These are phyloP conservation scores for Coemansia sp. DNA, from an alignment of 192 early-diverging fungal species.

Conservation along the genomic window DNA sequence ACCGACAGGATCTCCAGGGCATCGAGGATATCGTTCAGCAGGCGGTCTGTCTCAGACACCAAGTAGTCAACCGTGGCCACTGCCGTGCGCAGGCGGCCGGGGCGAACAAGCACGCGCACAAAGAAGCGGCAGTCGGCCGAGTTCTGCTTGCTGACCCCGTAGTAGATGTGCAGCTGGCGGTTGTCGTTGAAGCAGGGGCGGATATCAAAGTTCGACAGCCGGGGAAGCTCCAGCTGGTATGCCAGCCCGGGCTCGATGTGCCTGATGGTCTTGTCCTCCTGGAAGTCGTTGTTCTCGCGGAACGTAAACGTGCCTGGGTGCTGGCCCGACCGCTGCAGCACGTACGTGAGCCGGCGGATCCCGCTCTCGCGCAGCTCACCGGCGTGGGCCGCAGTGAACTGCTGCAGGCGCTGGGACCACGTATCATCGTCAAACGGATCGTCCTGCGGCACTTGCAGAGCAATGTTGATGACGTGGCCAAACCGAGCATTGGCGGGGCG, in stretches of 20 bases:
- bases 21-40: conserved; percentile 92
- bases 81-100: conserved; percentile 75
- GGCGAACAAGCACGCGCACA: conserved; percentile 93
- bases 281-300: conserved; percentile 80
- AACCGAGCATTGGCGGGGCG: conserved; percentile 31
- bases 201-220: conserved; percentile 93
- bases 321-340: conserved; percentile 78
- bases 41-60: conserved; percentile 90
- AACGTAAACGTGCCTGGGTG: conserved; percentile 95
- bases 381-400: conserved; percentile 61
- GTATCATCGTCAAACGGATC: conserved; percentile 68
- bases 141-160: conserved; percentile 92
- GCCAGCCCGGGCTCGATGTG: conserved; percentile 98
- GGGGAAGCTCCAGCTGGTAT: conserved; percentile 92
- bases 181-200: conserved; percentile 93
- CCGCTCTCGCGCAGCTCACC: conserved; percentile 66
- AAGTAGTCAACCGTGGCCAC: conserved; percentile 91
- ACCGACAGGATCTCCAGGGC: conserved; percentile 91
- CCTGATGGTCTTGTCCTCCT: conserved; percentile 92
- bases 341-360: conserved; percentile 87
- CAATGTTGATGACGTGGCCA: conserved; percentile 85
- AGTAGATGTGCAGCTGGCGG: conserved; percentile 94
- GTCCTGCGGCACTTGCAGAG: conserved; percentile 63
- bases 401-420: conserved; percentile 62
- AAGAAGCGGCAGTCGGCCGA: conserved; percentile 95